Evolutionary conservation across 2,329 filamentous ascomycete genomes (phyloP).

Genomic region (Microcyclospora pomicola): DNA sequence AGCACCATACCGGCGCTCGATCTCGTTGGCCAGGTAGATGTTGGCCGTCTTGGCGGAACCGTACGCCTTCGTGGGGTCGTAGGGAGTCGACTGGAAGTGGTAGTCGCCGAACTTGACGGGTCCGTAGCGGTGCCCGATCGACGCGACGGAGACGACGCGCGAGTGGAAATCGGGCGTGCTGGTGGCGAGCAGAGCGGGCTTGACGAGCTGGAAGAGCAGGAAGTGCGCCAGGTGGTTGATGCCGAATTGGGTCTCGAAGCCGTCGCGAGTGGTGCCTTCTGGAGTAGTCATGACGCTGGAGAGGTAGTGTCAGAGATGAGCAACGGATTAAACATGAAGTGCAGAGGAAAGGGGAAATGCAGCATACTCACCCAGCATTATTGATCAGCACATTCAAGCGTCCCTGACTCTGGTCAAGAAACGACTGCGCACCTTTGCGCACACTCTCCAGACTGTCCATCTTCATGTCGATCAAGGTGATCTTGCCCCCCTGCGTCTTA

Average conservation of each 20-base stretch:
- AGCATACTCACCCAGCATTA: constrained; percentile 8
- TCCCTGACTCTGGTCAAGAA: constrained; percentile 6
- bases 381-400: constrained; percentile 11
- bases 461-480: constrained; percentile 21
- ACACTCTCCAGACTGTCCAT: constrained; percentile 20
- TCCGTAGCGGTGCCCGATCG: constrained; percentile 28
- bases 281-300: constrained; percentile 29
- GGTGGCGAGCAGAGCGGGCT: constrained; percentile 27
- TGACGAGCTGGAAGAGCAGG: constrained; percentile 39
- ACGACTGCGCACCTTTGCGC: constrained; percentile 16
- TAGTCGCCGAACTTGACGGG: constrained; percentile 27
- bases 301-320: not conserved
- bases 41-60: constrained; percentile 39
- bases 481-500: constrained; percentile 18
- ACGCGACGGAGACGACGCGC: constrained; percentile 35
- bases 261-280: constrained; percentile 29
- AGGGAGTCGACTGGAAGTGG: constrained; percentile 21
- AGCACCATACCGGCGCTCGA: constrained; percentile 36
- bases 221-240: constrained; percentile 43
- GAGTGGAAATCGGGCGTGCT: constrained; percentile 19
- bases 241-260: constrained; percentile 38
- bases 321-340: too few relatives aligned
- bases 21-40: constrained; percentile 37
- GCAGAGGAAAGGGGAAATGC: not conserved
- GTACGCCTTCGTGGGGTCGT: constrained; percentile 30